A percentile compares a stretch with the other conserved stretches of the same genome.
Evolutionary conservation across 352 stramenopile genomes (phyloP).

Genomic region (Plasmopara halstedii): DNA sequence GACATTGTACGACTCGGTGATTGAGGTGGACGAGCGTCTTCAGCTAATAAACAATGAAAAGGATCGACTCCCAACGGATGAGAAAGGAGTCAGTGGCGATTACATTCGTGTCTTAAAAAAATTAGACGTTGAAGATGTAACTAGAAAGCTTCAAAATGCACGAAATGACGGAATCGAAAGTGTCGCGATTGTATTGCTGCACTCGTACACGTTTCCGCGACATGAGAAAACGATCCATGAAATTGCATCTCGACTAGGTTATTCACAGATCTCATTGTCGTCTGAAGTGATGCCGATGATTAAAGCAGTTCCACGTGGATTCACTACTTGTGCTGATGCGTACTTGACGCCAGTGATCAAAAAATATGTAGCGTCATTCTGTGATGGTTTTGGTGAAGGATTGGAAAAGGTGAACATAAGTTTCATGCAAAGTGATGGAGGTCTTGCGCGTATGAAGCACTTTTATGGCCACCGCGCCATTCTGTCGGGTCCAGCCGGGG

Average conservation of each 20-base stretch:
- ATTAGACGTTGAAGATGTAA: conserved; percentile 75
- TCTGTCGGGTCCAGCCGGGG: conserved; percentile 90
- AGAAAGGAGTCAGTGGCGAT: conserved; percentile 84
- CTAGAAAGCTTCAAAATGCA: conserved; percentile 73
- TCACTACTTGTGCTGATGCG: conserved; percentile 95
- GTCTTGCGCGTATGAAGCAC: conserved; percentile 91
- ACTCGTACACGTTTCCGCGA: conserved; percentile 93
- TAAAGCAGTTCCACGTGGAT: conserved; percentile 94
- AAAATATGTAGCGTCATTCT: conserved; percentile 95
- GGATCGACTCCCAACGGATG: conserved; percentile 41
- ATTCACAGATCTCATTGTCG: conserved; percentile 89
- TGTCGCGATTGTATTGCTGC: conserved; percentile 93
- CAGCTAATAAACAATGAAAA: conserved; percentile 82
- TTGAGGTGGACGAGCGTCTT: conserved; percentile 97
- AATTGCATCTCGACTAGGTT: conserved; percentile 89
- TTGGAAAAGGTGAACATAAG: conserved; percentile 90
- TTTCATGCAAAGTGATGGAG: conserved; percentile 99
- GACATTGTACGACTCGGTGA: conserved; percentile 94
- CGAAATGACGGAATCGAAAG: conserved; percentile 86
- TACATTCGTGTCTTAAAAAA: conserved; percentile 79
- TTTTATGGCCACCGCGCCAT: conserved; percentile 92
- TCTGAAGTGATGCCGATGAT: conserved; percentile 97
- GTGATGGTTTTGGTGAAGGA: conserved; percentile 91
- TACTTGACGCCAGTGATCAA: conserved; percentile 99
- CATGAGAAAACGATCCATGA: conserved; percentile 89